phyloP scores from a whole-genome alignment of 2,329 filamentous ascomycete genomes.

The Magnaporthiopsis incrustans region DNA sequence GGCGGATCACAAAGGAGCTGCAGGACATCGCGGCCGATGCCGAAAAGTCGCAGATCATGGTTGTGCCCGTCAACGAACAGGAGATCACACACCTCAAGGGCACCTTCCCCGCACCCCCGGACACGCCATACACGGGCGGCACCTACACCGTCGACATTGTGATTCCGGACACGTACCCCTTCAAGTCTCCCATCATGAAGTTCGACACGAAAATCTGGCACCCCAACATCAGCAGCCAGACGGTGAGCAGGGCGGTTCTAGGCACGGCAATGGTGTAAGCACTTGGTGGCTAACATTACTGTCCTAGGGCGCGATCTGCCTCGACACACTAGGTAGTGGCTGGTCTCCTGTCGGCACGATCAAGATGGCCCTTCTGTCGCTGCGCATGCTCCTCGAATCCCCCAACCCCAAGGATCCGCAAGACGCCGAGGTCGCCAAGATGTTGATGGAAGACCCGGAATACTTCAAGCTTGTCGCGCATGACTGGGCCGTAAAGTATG shows the following conservation, averaged over 20 bases:
- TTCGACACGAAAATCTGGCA: slow-evolving; percentile 96
- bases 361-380: slow-evolving; percentile 86
- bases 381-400: slow-evolving; percentile 86
- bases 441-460: slow-evolving; percentile 73
- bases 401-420: slow-evolving; percentile 98
- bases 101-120: slow-evolving; percentile 76
- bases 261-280: background rate
- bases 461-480: slow-evolving; percentile 75
- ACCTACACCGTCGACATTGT: slow-evolving; percentile 75
- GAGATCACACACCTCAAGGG: slow-evolving; percentile 79
- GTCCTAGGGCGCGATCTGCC: slow-evolving; percentile 81
- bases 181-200: slow-evolving; percentile 83
- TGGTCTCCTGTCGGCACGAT: slow-evolving; percentile 97
- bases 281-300: background rate
- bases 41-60: slow-evolving; percentile 66
- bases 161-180: slow-evolving; percentile 85
- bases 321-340: slow-evolving; percentile 80
- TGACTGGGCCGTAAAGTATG: slow-evolving; percentile 83
- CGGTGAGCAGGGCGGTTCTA: slow-evolving; percentile 46
- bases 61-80: slow-evolving; percentile 53
- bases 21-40: slow-evolving; percentile 65
- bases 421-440: slow-evolving; percentile 87
- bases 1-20: slow-evolving; percentile 68
- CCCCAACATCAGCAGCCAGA: slow-evolving; percentile 91
- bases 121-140: slow-evolving; percentile 88